Conservation (phyloP, 1,139 yeast genomes). For the Yamadazyma pseudoaaseri region DNA sequence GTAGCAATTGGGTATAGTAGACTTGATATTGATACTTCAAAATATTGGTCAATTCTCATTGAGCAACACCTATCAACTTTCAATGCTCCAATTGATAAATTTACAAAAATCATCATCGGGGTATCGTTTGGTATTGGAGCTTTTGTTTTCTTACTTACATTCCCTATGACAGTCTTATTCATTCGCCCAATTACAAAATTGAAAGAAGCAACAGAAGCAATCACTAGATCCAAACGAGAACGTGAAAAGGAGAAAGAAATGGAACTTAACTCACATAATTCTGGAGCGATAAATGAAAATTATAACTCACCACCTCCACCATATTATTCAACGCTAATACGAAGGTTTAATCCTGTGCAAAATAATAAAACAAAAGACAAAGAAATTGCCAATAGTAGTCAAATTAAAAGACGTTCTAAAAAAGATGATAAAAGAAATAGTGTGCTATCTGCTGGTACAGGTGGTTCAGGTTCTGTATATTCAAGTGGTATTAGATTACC, state of each 20-base stretch:
- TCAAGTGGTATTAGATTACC: slow-evolving; percentile 46
- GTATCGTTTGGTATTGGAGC: slow-evolving; percentile 79
- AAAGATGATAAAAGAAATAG: slow-evolving; percentile 21
- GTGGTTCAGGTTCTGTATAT: slow-evolving; percentile 26
- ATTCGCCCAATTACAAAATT: slow-evolving; percentile 80
- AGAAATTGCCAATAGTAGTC: slow-evolving; percentile 2
- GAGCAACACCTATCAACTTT: slow-evolving; percentile 63
- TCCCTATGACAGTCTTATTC: slow-evolving; percentile 82
- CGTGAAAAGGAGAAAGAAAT: slow-evolving; percentile 12
- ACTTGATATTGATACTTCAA: slow-evolving; percentile 45
- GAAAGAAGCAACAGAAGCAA: slow-evolving; percentile 79
- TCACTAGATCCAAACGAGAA: slow-evolving; percentile 35
- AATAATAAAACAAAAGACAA: slow-evolving; percentile 3
- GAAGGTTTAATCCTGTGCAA: slow-evolving; percentile 11
- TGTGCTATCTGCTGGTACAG: slow-evolving; percentile 30
- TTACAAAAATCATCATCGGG: slow-evolving; percentile 72
- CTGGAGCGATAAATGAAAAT: slow-evolving; percentile 3
- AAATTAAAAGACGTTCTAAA: not conserved
- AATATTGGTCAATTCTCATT: slow-evolving; percentile 76
- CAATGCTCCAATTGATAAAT: slow-evolving; percentile 58
- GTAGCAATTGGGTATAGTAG: slow-evolving; percentile 75
- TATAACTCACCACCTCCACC: slow-evolving; percentile 15
- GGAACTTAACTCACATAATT: slow-evolving; percentile 3
- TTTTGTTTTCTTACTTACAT: slow-evolving; percentile 69
- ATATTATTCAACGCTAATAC: slow-evolving; percentile 16